Percentiles rank a stretch among this genome's conserved stretches.
Evolutionary conservation across 257 asterid genomes (phyloP).

Genomic region (Gentiana straminea): DNA sequence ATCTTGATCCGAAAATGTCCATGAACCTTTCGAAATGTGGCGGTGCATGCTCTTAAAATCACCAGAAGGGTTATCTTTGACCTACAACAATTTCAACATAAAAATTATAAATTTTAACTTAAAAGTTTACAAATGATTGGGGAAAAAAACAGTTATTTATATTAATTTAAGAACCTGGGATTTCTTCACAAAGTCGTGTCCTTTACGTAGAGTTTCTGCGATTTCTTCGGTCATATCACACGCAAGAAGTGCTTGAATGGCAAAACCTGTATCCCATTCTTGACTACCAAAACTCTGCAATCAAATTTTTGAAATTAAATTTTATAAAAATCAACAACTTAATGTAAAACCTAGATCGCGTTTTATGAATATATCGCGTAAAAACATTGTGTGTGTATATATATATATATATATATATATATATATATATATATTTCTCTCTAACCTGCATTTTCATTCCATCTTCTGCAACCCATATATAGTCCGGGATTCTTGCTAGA

Average conservation of each 20-base stretch:
- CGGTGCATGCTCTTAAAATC: constrained; percentile 72
- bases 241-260: constrained; percentile 62
- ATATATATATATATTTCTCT: no score
- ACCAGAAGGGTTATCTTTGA: constrained; percentile 70
- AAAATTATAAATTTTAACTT: no score
- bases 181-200: constrained; percentile 54
- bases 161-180: constrained; percentile 42
- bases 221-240: constrained; percentile 46
- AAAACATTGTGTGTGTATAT: no score
- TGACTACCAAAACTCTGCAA: constrained; percentile 80
- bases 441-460: constrained; percentile 34
- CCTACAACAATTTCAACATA: constrained; percentile 22
- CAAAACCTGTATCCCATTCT: constrained; percentile 73
- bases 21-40: constrained; percentile 80
- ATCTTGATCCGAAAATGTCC: constrained; percentile 96
- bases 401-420: no score
- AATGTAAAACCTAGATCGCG: not conserved
- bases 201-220: constrained; percentile 47
- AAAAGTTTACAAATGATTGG: no score
- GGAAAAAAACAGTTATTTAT: no score
- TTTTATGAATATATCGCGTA: no score
- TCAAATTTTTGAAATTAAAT: not conserved
- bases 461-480: constrained; percentile 34
- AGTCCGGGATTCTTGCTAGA: constrained; percentile 26
- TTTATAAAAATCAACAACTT: not conserved